Evolutionary conservation across 176 grass and related monocot species (phyloP), one percentile per base, ranked within the genome.

Genomic region (Eremochloa ophiuroides): DNA sequence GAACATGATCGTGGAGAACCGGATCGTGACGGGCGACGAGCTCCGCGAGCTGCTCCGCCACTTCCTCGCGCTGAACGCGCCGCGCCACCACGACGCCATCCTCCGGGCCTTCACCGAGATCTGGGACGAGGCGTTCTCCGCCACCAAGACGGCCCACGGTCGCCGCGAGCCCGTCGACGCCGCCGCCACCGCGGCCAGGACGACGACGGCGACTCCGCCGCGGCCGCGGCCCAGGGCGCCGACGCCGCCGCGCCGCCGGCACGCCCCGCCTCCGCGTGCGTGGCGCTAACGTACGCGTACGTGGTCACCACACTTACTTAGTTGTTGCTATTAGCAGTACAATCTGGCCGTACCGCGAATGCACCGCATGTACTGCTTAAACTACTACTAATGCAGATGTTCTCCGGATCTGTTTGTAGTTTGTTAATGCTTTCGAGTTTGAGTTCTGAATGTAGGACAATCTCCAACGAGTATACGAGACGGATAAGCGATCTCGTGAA

Each of bases 11-110:
- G 80, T 87, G 67, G 89, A 91, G 86, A 87, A 89, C 77, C 18
- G 82, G 77, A 94, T 94, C 33, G 86, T 35, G 40, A 80, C 76
- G 8, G 78, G 76, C n/a, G 92, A 87, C 55, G 89, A 89, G 42
- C 81, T 94, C 75, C 74, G 82, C 41, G 89, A 82, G 76, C 89
- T 94, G 44, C 84, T 94, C 66, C 92, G 73, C 23, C 87, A 82
- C 31, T 91, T 97, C 87, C 94, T 97, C 11, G 78, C 87, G 6
- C 86, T 97, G 10, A 97, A 97, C 87, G 90, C 94, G 48, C 84
- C 88, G 22, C 80, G 40, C 22, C 91, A 97, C 83, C 91, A 97
- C 73, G 78, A 91, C 44, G 72, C 84, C 72, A 97, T 97, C 79
- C 71, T 97, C 56, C 87, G 76, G 2, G 94, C 94, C 31, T 97